These are phyloP conservation scores for Wallacemonas collosoma DNA, from an alignment of 208 protist genomes.

Conservation along the genomic window DNA sequence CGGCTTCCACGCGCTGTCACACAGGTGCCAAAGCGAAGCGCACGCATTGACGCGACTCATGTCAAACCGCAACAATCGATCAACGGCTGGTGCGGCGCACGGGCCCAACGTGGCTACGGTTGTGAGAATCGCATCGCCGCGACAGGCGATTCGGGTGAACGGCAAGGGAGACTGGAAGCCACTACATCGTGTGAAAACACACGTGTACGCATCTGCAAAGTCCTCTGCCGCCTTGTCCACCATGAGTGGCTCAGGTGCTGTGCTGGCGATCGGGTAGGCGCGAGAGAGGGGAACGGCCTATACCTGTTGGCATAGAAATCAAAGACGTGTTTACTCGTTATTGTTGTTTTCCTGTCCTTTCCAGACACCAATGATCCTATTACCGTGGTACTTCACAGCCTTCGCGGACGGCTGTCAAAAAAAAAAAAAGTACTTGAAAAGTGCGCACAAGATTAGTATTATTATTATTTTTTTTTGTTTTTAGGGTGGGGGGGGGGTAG, in stretches of 20 bases:
- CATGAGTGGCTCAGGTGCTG: neutral
- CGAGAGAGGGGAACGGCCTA: neutral
- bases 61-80: constrained; percentile 13
- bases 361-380: too few relatives aligned
- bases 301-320: too few relatives aligned
- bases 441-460: too few relatives aligned
- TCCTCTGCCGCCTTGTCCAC: constrained; percentile 27
- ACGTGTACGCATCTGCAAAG: constrained; percentile 61
- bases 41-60: constrained; percentile 13
- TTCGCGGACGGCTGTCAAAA: too few relatives aligned
- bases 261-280: neutral
- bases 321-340: too few relatives aligned
- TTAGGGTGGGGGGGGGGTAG: too few relatives aligned
- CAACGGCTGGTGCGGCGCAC: constrained; percentile 1
- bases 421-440: too few relatives aligned
- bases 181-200: constrained; percentile 42
- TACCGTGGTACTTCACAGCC: too few relatives aligned
- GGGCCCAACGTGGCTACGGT: constrained; percentile 2
- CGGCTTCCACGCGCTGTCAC: constrained; percentile 5
- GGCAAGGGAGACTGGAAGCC: constrained; percentile 59
- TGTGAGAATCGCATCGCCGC: neutral
- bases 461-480: too few relatives aligned
- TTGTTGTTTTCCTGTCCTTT: too few relatives aligned
- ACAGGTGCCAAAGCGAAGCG: constrained; percentile 14
- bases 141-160: constrained; percentile 26